A percentile compares a stretch with the other conserved stretches of the same genome.
Evolutionary conservation across 2,329 filamentous ascomycete genomes (phyloP).

Genomic region (Pestalotiopsis sp.): DNA sequence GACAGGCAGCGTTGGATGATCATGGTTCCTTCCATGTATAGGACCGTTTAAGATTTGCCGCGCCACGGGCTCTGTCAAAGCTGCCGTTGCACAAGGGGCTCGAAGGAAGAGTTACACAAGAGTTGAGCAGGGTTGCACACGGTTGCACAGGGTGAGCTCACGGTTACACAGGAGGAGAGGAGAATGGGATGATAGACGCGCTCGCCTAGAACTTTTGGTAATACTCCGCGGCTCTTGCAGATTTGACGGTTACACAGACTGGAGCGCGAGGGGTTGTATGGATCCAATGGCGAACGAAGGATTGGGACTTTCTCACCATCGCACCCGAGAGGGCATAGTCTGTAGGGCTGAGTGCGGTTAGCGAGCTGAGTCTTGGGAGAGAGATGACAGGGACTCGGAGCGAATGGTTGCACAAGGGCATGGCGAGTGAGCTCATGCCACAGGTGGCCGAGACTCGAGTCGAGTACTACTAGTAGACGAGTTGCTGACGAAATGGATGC

Average conservation of each 20-base stretch:
- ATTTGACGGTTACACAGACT: slow-evolving; percentile 3
- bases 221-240: slow-evolving; percentile 4
- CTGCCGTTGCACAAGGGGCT: background rate
- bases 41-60: background rate
- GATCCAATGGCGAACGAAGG: background rate
- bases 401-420: background rate
- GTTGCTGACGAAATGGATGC: slow-evolving; percentile 4
- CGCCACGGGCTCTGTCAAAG: background rate
- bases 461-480: background rate
- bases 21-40: background rate
- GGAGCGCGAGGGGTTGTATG: background rate
- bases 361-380: background rate
- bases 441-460: background rate
- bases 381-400: background rate
- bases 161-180: background rate
- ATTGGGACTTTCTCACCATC: background rate
- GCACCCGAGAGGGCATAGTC: background rate
- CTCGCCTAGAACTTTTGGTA: background rate
- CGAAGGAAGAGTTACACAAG: background rate
- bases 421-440: background rate
- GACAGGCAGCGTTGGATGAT: background rate
- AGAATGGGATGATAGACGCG: background rate
- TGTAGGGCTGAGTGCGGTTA: slow-evolving; percentile 4
- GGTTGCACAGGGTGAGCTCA: background rate
- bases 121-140: background rate